Base-by-base conservation (phyloP, 768 basidiomycete species). In the Panaeolus papilionaceus region DNA sequence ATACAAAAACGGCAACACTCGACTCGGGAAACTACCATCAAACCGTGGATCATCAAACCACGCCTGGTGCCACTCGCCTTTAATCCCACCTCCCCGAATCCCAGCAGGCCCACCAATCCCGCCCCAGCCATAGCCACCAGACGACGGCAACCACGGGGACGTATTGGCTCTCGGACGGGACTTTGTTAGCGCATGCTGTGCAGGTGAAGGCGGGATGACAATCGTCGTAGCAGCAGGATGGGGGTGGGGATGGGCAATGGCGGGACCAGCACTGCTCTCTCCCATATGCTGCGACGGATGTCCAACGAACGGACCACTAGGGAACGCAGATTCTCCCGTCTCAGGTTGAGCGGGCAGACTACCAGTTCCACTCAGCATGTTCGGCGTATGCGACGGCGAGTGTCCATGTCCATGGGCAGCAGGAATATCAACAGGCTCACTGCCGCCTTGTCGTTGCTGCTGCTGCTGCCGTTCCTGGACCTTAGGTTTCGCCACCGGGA, bases 21-120 rank as follows among this genome's bases (percentile, higher is more conserved):
- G 85, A 73, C 93, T 95, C 16, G 97, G 97, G 82, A 99, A 96
- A 73, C 93, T 95, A 54, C 97, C 96, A 76, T 99, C 96, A 76
- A 98, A 99, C 68, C 93, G 81, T 39, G 89, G 87, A 76, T 96
- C 94, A 73, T 95, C 92, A 80, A 98, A 98, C 96, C 96, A 99
- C n/a, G 89, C 84, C 78, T 93, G 89, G 73, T 95, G 93, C 73
- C 93, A 90, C 23, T 86, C 83, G 23, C 83, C 84, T 67, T 88
- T 84, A 66, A 88, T 73, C 70, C 83, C 85, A 12, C 47, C 47
- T 51, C 47, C 47, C 9, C 47, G 47, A 9, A 51, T 23, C 47
- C 47, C 47, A 51, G 20, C 47, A 20, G 47, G 47, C 20, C 47
- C 47, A 51, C 47, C 47, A 23, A 51, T 26, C 9, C 47, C 47